Percentiles rank a stretch among this genome's conserved stretches.
phyloP scores from a whole-genome alignment of 306 rosid genomes.

The Prunus mongolica region DNA sequence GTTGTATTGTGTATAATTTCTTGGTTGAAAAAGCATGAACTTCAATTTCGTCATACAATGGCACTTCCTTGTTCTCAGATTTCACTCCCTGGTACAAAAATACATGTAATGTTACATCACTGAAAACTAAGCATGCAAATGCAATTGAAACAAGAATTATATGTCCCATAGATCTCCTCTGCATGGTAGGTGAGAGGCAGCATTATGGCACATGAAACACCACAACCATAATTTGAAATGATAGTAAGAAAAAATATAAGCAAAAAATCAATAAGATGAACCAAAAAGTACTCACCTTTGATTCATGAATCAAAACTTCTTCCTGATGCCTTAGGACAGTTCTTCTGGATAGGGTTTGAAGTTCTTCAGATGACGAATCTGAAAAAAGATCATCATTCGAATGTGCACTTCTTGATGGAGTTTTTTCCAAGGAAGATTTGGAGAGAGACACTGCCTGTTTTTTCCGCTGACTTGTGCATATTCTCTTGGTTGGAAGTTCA shows the following conservation, averaged over 20 bases:
- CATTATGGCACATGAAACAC: neutral
- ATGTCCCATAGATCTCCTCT: neutral
- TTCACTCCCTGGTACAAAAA: neutral
- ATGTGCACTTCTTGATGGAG: neutral
- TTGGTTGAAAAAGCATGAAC: neutral
- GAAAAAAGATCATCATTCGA: neutral
- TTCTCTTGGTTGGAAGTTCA: constrained; percentile 1
- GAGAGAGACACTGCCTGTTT: neutral
- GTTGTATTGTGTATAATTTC: neutral
- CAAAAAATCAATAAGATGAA: neutral
- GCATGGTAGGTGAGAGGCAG: neutral
- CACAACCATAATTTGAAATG: neutral
- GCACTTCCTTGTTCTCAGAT: neutral
- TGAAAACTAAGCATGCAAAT: neutral
- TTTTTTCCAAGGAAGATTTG: neutral
- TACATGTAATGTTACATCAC: neutral
- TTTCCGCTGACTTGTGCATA: neutral
- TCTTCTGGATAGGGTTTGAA: neutral
- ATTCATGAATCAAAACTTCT: neutral
- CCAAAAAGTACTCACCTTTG: neutral
- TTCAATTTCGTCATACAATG: neutral
- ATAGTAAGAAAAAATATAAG: neutral
- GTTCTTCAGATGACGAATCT: neutral
- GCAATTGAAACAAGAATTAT: neutral
- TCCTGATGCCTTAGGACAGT: neutral